Evolutionary conservation across 495 filamentous ascomycete species (phyloP).

Genomic region (Trypethelium eluteriae): DNA sequence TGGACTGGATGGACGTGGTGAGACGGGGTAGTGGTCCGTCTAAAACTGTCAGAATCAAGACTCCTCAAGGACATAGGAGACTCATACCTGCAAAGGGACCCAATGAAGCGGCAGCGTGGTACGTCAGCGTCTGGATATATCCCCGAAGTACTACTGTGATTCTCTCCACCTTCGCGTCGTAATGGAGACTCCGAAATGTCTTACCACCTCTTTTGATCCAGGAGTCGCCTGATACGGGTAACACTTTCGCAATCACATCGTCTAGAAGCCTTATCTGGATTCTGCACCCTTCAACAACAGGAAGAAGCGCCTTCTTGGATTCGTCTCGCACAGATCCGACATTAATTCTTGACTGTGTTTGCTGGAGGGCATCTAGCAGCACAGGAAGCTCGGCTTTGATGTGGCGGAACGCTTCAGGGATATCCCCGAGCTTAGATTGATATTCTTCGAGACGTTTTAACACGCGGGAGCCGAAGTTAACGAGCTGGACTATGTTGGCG

Average conservation of each 20-base stretch:
- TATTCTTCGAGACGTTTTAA: background rate
- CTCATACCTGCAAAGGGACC: too few relatives aligned
- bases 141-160: background rate
- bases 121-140: background rate
- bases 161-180: background rate
- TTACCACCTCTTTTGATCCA: background rate
- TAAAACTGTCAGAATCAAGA: too few relatives aligned
- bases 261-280: background rate
- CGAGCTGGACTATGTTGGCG: background rate
- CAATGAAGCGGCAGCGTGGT: background rate
- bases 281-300: background rate
- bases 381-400: background rate
- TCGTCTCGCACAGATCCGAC: background rate
- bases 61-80: too few relatives aligned
- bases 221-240: background rate
- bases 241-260: background rate
- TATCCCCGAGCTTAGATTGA: background rate
- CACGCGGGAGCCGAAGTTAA: background rate
- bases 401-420: background rate
- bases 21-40: too few relatives aligned
- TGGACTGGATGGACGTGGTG: slow-evolving; percentile 1
- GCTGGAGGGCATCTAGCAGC: background rate
- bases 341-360: background rate
- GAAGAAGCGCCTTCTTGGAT: background rate
- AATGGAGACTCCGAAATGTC: background rate